Evolutionary conservation across 352 stramenopile genomes (phyloP).

Genomic region (Phytophthora agathidicida): DNA sequence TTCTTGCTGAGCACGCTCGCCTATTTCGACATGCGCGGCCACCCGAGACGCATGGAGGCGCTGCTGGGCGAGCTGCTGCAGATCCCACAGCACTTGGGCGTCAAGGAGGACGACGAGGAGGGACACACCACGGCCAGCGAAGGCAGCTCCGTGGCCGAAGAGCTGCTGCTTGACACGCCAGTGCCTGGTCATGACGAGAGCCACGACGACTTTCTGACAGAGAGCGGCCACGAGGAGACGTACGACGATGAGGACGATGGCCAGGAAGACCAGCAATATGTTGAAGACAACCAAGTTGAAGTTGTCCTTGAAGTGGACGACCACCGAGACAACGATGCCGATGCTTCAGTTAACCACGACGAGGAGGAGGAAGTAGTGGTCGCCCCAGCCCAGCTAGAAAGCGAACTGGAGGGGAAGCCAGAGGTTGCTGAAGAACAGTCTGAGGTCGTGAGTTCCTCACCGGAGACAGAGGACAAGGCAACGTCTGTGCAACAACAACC

Average conservation of each 20-base stretch:
- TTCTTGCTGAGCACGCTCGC: constrained; percentile 63
- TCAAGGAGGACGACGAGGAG: constrained; percentile 37
- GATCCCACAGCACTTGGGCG: constrained; percentile 42
- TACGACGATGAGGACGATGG: constrained; percentile 5
- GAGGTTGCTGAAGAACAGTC: constrained; percentile 4
- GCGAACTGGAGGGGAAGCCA: constrained; percentile 15
- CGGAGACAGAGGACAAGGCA: constrained; percentile 3
- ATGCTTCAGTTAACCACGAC: not conserved
- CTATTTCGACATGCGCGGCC: constrained; percentile 52
- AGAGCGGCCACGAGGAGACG: constrained; percentile 12
- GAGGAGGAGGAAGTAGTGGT: not conserved
- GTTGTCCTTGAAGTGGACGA: constrained; percentile 7
- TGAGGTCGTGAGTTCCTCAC: constrained; percentile 4
- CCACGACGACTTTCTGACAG: constrained; percentile 5
- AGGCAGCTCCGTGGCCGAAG: constrained; percentile 36
- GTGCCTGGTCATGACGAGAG: constrained; percentile 17
- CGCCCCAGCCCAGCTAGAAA: not conserved
- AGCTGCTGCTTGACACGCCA: constrained; percentile 32
- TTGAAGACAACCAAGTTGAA: constrained; percentile 17
- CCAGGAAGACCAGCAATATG: constrained; percentile 4
- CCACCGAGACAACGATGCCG: no score
- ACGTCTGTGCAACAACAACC: not conserved
- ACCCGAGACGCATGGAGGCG: constrained; percentile 44
- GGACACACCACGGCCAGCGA: constrained; percentile 43
- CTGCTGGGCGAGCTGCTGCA: constrained; percentile 66